Conservation (phyloP, 2,329 filamentous ascomycete species). For the Apiospora pterosperma region DNA sequence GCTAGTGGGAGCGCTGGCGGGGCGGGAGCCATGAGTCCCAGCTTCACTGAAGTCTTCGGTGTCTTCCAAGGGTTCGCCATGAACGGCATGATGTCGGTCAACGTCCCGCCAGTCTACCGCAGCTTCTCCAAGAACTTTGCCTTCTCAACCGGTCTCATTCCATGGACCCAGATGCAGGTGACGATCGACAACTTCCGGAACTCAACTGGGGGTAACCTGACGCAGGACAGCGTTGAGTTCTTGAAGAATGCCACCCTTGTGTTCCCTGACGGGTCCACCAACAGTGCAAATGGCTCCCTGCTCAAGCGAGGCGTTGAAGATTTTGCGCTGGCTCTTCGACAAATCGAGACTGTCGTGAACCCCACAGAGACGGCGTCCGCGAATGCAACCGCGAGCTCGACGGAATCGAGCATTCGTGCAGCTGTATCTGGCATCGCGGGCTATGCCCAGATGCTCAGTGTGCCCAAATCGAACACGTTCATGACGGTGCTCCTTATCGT, state of each 20-base stretch:
- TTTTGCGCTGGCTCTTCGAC: constrained; percentile 51
- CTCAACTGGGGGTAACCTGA: constrained; percentile 82
- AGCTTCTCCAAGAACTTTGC: constrained; percentile 92
- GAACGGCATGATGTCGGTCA: constrained; percentile 93
- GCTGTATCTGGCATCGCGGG: constrained; percentile 74
- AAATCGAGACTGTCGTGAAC: constrained; percentile 45
- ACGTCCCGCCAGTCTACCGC: constrained; percentile 81
- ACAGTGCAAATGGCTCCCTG: constrained; percentile 34
- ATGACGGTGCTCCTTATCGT: constrained; percentile 92
- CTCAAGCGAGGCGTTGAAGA: constrained; percentile 54
- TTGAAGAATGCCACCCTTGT: constrained; percentile 75
- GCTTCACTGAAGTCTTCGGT: constrained; percentile 78
- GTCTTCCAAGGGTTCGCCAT: constrained; percentile 94
- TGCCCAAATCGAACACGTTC: constrained; percentile 88
- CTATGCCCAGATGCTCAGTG: constrained; percentile 77
- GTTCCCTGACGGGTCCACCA: constrained; percentile 58
- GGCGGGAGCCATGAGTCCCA: constrained; percentile 68
- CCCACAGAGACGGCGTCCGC: constrained; percentile 18
- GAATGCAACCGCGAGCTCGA: constrained; percentile 10
- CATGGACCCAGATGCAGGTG: constrained; percentile 76
- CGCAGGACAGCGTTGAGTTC: constrained; percentile 69
- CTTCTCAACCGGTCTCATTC: constrained; percentile 81
- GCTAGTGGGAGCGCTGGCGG: constrained; percentile 57
- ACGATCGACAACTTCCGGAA: constrained; percentile 82
- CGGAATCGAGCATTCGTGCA: constrained; percentile 34